phyloP scores from a whole-genome alignment of 148 eudicot species.

The Chenopodium album region DNA sequence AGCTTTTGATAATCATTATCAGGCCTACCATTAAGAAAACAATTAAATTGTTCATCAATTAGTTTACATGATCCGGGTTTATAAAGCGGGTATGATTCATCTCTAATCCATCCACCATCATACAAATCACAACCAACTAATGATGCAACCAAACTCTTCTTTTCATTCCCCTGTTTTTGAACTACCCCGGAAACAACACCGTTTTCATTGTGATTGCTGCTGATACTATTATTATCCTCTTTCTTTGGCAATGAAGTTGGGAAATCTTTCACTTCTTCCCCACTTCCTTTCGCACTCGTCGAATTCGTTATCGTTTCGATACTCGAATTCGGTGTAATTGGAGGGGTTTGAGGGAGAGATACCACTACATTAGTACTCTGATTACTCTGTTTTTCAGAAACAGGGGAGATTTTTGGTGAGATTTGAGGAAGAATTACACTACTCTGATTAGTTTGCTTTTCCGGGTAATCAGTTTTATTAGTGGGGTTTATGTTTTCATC shows the following conservation, averaged over 20 bases:
- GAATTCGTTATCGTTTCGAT: constrained; percentile 11
- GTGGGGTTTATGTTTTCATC: background rate
- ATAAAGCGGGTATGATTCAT: constrained; percentile 68
- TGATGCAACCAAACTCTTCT: constrained; percentile 35
- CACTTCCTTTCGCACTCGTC: constrained; percentile 8
- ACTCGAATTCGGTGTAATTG: constrained; percentile 4
- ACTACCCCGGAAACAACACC: constrained; percentile 5
- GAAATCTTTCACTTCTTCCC: constrained; percentile 24
- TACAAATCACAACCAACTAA: constrained; percentile 64
- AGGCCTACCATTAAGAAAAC: constrained; percentile 71
- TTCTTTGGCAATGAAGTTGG: background rate
- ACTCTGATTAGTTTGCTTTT: constrained; percentile 9
- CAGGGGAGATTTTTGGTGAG: constrained; percentile 3
- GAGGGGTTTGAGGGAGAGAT: constrained; percentile 4
- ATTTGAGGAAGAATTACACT: constrained; percentile 14
- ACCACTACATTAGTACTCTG: background rate
- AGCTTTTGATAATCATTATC: constrained; percentile 49
- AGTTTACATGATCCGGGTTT: constrained; percentile 68
- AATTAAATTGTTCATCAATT: constrained; percentile 72
- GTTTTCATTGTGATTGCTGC: constrained; percentile 10
- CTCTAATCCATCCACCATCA: constrained; percentile 68
- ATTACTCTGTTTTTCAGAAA: constrained; percentile 5
- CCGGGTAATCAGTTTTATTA: background rate
- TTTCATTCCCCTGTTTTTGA: constrained; percentile 26
- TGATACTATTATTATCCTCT: constrained; percentile 15